Evolutionary conservation across 2,329 filamentous ascomycete genomes (phyloP), one percentile per base, ranked within the genome.

Genomic region (Ophioceras dolichostomum): DNA sequence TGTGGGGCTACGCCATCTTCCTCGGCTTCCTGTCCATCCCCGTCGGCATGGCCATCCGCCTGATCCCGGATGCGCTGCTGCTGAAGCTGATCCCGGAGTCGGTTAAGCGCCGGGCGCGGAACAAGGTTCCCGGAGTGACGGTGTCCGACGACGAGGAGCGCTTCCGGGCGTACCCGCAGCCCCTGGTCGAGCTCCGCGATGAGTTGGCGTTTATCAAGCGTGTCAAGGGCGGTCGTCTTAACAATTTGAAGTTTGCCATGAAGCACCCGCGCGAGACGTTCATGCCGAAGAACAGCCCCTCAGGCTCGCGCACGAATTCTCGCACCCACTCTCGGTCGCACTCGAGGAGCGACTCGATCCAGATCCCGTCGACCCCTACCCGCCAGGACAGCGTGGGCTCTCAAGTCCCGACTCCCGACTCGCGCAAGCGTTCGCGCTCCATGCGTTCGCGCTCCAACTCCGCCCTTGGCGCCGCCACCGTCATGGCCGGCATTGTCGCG

Each of bases 1-100:
- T 94, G 55, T 96, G 89, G 91, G 88, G 68, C 7, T 82, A 91
- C 47, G 94, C 87, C 7, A 71, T 98, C 39, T 67, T 91, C 19
- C 73, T 94, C 27, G 87, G 88, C 22, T 66, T 82, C 45, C 60
- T 93, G n/a, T 94, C 89, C 14, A 76, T 96, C 21, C 85, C 87
- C 0, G 68, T 94, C 38, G 91, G 85, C 41, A 67, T 89, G 18
- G 62, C 84, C 22, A 80, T 96, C 41, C 83, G 91, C 34, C 67
- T 85, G 19, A 70, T 96, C 36, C 91, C 91, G 0, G 88, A 96
- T 53, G 67, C 71, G 33, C 60, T 79, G 13, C 52, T 83, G 32
- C 56, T 67, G 34, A 62, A 61, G 31, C 54, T 73, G 40, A 58
- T 82, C 29, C 65, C 70, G 3, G 55, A 68, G 29, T 64, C 69